A percentile compares a stretch with the other conserved stretches of the same genome.
These are phyloP conservation scores for Blastomyces gilchristii DNA, from an alignment of 2,329 filamentous ascomycete genomes.

Conservation along the genomic window DNA sequence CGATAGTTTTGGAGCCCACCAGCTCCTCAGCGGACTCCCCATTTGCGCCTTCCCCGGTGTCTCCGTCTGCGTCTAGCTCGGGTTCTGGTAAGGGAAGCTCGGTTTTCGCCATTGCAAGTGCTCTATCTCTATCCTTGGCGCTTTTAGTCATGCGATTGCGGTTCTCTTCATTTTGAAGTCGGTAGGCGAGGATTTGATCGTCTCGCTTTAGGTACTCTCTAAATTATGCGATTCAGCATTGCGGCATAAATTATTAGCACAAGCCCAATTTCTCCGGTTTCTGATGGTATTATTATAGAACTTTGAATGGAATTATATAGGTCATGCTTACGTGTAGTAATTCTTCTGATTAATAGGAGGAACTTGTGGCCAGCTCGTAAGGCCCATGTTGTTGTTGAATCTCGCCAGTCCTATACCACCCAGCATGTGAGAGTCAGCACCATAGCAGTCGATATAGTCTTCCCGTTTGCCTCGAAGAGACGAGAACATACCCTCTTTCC, in stretches of 20 bases:
- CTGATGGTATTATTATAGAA: background rate
- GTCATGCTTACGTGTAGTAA: conserved; percentile 73
- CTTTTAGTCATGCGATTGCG: conserved; percentile 73
- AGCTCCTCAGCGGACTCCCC: conserved; percentile 48
- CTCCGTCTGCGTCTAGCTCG: conserved; percentile 32
- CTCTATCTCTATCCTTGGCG: conserved; percentile 79
- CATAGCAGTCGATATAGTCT: background rate
- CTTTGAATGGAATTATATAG: background rate
- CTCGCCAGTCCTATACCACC: conserved; percentile 65
- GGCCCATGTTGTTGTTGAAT: conserved; percentile 97
- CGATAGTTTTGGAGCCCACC: conserved; percentile 80
- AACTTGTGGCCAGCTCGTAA: conserved; percentile 87
- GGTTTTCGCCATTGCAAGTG: conserved; percentile 63
- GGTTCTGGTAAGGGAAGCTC: conserved; percentile 50
- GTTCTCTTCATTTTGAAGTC: conserved; percentile 77
- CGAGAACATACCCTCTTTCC: conserved; percentile 44
- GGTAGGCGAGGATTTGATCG: conserved; percentile 83
- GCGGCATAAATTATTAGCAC: background rate
- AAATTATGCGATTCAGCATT: conserved; percentile 5
- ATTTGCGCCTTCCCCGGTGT: conserved; percentile 47
- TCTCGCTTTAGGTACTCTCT: conserved; percentile 98
- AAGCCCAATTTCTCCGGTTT: background rate
- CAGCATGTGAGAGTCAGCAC: conserved; percentile 6
- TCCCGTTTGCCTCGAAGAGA: background rate
- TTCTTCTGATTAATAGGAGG: conserved; percentile 98